Evolutionary conservation across 2,329 filamentous ascomycete genomes (phyloP).

Genomic region (Zasmidium cellare): DNA sequence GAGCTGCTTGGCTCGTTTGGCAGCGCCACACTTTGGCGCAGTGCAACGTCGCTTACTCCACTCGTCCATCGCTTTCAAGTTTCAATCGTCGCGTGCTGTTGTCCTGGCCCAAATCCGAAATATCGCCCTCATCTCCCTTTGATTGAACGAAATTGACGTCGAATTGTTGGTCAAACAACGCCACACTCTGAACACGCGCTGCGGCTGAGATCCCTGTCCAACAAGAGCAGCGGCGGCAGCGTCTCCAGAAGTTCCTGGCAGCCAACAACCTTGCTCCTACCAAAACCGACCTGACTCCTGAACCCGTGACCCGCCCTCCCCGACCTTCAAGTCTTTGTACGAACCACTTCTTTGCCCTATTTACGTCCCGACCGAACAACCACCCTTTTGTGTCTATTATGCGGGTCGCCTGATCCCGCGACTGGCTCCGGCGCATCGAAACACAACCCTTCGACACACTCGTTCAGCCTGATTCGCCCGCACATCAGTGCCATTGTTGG

Average conservation of each 20-base stretch:
- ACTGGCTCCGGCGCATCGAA: neutral
- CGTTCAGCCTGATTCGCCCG: neutral
- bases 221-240: neutral
- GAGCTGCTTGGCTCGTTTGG: neutral
- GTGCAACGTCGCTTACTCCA: neutral
- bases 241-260: neutral
- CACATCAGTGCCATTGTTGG: neutral
- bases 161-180: neutral
- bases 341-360: neutral
- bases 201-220: neutral
- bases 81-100: neutral
- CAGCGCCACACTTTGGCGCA: neutral
- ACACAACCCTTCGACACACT: neutral
- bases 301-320: neutral
- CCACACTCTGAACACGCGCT: neutral
- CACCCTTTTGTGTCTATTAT: neutral
- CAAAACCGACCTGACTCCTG: neutral
- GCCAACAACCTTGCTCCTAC: neutral
- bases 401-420: neutral
- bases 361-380: neutral
- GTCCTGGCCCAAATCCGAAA: neutral
- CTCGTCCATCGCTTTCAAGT: neutral
- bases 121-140: neutral
- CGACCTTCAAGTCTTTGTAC: neutral
- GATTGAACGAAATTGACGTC: neutral